Conservation (phyloP, 257 asterid species). For the Echium plantagineum region DNA sequence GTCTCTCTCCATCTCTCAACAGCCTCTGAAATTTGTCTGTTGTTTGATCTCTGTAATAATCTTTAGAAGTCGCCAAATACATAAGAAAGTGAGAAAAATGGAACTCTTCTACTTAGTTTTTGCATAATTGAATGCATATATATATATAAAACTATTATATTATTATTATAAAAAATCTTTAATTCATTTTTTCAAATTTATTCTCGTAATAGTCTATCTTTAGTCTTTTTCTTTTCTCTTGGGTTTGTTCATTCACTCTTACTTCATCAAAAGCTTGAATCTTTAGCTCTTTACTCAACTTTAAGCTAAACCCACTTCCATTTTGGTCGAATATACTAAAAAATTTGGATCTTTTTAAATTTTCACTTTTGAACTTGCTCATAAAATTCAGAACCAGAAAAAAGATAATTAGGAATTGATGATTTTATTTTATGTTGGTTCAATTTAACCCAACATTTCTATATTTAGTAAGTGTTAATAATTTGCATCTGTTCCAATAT, state of each 20-base stretch:
- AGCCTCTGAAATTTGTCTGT: not conserved
- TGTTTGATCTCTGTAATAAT: not conserved
- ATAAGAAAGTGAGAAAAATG: no score
- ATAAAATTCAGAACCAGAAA: no score
- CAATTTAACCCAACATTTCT: not conserved
- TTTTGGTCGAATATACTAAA: not conserved
- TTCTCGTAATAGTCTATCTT: not conserved
- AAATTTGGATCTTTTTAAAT: not conserved
- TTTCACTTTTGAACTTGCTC: no score
- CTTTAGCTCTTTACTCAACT: not conserved
- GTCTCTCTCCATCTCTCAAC: not conserved
- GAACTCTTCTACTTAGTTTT: no score
- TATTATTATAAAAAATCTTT: no score
- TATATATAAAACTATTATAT: no score
- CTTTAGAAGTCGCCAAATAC: not conserved
- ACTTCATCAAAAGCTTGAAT: not conserved
- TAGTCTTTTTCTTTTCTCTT: not conserved
- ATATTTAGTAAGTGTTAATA: conserved; percentile 2
- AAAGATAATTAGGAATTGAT: not conserved
- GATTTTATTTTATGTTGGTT: not conserved
- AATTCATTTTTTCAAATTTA: no score
- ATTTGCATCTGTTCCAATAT: not conserved
- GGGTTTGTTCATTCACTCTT: conserved; percentile 2
- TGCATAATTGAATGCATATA: no score
- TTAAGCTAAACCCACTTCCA: conserved; percentile 7